These are phyloP conservation scores for Darksidea phi DNA, from an alignment of 495 filamentous ascomycete species.

Conservation along the genomic window DNA sequence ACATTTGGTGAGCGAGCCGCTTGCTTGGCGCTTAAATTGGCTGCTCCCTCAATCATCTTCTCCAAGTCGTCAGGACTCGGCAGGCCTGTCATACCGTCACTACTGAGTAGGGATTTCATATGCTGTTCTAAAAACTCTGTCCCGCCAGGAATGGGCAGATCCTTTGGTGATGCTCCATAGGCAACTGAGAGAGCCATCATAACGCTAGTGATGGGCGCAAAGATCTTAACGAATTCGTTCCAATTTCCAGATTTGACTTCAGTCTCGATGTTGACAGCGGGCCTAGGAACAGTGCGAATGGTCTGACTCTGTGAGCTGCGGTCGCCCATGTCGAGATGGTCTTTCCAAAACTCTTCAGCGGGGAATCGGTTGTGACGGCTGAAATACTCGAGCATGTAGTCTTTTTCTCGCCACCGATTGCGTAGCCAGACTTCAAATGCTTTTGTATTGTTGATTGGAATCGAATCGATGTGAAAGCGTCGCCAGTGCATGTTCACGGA, in stretches of 20 bases:
- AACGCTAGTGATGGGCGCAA: conserved; percentile 44
- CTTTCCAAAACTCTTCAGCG: conserved; percentile 39
- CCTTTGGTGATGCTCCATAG: conserved; percentile 35
- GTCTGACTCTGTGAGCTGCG: conserved; percentile 24
- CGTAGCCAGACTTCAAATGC: conserved; percentile 45
- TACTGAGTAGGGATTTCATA: conserved; percentile 23
- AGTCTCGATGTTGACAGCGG: conserved; percentile 35
- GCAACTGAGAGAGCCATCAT: conserved; percentile 38
- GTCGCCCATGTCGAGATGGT: conserved; percentile 28
- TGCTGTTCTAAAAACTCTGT: conserved; percentile 29
- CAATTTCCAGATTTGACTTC: conserved; percentile 43
- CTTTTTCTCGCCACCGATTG: conserved; percentile 48
- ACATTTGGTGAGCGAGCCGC: conserved; percentile 6
- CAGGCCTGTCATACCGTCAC: conserved; percentile 28
- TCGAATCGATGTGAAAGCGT: conserved; percentile 42
- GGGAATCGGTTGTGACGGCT: conserved; percentile 41
- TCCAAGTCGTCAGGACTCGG: conserved; percentile 32
- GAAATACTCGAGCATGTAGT: conserved; percentile 46
- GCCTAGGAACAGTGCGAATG: conserved; percentile 25
- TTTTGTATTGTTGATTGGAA: conserved; percentile 42
- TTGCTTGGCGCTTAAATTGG: conserved; percentile 23
- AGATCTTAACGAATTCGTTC: conserved; percentile 46
- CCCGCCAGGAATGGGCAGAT: conserved; percentile 29
- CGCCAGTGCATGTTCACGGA: conserved; percentile 50
- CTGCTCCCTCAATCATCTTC: conserved; percentile 32